Evolutionary conservation across 306 rosid species (phyloP), one percentile per base, ranked within the genome.

Genomic region (Castanea sativa): DNA sequence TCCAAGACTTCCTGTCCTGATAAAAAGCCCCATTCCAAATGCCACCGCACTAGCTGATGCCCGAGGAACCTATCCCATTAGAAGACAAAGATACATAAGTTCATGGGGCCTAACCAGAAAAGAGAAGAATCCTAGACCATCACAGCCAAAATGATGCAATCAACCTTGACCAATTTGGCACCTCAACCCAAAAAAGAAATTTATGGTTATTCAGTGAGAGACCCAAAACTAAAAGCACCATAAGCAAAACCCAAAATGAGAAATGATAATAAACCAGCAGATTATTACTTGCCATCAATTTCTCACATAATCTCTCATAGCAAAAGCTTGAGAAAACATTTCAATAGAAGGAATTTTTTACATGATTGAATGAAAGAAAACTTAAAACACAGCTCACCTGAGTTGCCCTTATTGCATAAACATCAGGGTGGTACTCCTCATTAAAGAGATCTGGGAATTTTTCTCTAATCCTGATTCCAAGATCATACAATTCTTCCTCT

Each of bases 41-140:
- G 98, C 94, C 80, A 95, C 98, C 55, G 98, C 99, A 86, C 99
- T 92, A 74, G 99, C 98, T 35, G 97, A 89, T n/a, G 99, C 97
- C 76, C 98, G 92, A 55, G 97, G 92, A 80, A 92, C 75, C 99
- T 95, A 82, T 78, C 72, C 85, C 83, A 20, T 81, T 57, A 70
- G 29, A 69, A 16, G 15, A 74, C 30, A 73, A 23, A 33, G 41
- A 77, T 71, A 45, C 55, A 61, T 75, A 76, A 78, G 78, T 76
- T 63, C 20, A 38, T 6, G 60, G 71, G 72, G 55, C 72, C 75
- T 15, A 51, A 74, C 79, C 21, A 27, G 55, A 21, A 29, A 56
- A 16, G 57, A 52, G 71, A 67, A 67, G 21, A 32, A 14, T 73
- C 58, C 27, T 7, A 65, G 45, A 63, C 69, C 45, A 29, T 67